Conservation (phyloP, 1,284 basidiomycete genomes). For the Xerocomus cyaneibrunnescens region DNA sequence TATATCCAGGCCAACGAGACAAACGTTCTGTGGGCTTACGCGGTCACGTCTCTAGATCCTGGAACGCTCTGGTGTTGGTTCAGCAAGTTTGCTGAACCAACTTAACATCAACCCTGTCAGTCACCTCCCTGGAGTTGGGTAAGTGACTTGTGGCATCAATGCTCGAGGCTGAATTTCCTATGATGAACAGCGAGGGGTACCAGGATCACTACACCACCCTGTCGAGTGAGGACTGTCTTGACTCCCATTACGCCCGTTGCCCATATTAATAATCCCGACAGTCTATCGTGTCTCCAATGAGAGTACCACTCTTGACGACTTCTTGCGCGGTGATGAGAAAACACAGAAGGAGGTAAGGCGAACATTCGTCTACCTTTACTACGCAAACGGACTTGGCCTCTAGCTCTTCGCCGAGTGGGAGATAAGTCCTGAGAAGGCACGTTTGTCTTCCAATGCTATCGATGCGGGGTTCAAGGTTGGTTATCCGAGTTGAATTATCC, state of each 20-base stretch:
- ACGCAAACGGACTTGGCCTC: not conserved
- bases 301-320: slow-evolving; percentile 61
- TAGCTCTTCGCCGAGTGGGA: slow-evolving; percentile 69
- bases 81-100: slow-evolving; percentile 52
- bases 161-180: not conserved
- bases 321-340: slow-evolving; percentile 64
- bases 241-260: not conserved
- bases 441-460: slow-evolving; percentile 66
- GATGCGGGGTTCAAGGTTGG: slow-evolving; percentile 73
- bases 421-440: slow-evolving; percentile 63
- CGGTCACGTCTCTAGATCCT: slow-evolving; percentile 45
- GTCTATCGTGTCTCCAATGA: slow-evolving; percentile 70
- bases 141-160: slow-evolving; percentile 22
- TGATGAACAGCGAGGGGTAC: slow-evolving; percentile 56
- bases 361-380: not conserved
- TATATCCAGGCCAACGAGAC: not conserved
- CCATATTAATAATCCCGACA: slow-evolving; percentile 26
- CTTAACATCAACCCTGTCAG: slow-evolving; percentile 61
- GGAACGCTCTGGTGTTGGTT: slow-evolving; percentile 69
- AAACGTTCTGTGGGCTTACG: not conserved
- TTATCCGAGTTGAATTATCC: not conserved
- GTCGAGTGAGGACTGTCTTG: slow-evolving; percentile 42
- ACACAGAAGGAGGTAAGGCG: slow-evolving; percentile 48
- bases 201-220: slow-evolving; percentile 75
- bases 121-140: slow-evolving; percentile 71